Percentiles rank a stretch among this genome's conserved stretches.
Evolutionary conservation across 805 yeast species (phyloP).

Genomic region (Zygosaccharomyces gambellarensis): DNA sequence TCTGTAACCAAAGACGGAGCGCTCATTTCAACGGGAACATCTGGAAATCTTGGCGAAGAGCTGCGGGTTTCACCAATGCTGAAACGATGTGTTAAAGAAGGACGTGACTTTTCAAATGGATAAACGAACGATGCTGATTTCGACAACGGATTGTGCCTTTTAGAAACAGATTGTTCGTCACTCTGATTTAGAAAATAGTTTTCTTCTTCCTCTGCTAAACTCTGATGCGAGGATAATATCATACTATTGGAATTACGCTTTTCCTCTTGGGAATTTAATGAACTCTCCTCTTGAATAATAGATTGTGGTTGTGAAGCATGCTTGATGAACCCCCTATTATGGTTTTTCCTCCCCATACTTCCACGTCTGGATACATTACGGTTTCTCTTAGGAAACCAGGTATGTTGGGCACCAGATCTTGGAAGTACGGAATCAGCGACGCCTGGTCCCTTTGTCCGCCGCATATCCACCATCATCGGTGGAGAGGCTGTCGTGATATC

Average conservation of each 20-base stretch:
- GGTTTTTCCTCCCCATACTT: slow-evolving; percentile 19
- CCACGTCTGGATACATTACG: slow-evolving; percentile 15
- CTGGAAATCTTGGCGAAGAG: slow-evolving; percentile 18
- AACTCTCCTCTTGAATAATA: slow-evolving; percentile 32
- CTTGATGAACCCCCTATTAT: slow-evolving; percentile 22
- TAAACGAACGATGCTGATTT: not conserved
- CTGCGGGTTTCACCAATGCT: slow-evolving; percentile 19
- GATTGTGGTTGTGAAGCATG: slow-evolving; percentile 23
- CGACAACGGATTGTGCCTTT: not conserved
- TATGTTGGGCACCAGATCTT: slow-evolving; percentile 20
- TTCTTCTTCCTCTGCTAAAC: slow-evolving; percentile 4
- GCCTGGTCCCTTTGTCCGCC: slow-evolving; percentile 14
- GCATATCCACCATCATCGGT: slow-evolving; percentile 19
- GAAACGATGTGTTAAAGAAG: not conserved
- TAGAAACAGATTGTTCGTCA: not conserved
- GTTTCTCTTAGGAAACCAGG: slow-evolving; percentile 16
- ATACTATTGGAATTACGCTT: slow-evolving; percentile 5
- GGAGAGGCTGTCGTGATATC: slow-evolving; percentile 36
- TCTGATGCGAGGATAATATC: not conserved
- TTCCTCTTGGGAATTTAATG: slow-evolving; percentile 23
- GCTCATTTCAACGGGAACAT: slow-evolving; percentile 13
- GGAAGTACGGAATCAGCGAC: slow-evolving; percentile 23
- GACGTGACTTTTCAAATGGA: not conserved
- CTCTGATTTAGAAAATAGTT: slow-evolving; percentile 2
- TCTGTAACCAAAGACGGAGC: slow-evolving; percentile 14